These are phyloP conservation scores for Davidsoniella eucalypti DNA, from an alignment of 2,329 filamentous ascomycete genomes.

Conservation along the genomic window DNA sequence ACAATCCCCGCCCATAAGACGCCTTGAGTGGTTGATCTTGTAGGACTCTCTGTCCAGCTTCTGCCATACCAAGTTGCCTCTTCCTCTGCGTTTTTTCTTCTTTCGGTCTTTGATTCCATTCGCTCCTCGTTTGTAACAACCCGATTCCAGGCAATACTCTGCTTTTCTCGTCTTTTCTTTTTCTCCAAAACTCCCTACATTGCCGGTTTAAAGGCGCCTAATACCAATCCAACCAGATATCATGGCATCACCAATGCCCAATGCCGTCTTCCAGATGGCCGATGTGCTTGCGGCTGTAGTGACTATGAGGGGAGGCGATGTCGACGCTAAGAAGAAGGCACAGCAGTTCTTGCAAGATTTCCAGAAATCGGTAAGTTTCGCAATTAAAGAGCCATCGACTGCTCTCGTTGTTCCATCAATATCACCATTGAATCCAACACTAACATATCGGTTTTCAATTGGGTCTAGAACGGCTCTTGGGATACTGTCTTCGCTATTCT, in stretches of 20 bases:
- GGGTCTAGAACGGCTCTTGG: constrained; percentile 68
- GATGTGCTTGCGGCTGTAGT: constrained; percentile 71
- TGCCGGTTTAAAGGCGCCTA: neutral
- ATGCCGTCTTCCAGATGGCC: constrained; percentile 57
- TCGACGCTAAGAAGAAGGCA: constrained; percentile 71
- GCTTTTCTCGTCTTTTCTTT: neutral
- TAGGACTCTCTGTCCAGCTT: neutral
- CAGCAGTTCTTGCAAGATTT: constrained; percentile 87
- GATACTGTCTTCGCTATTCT: constrained; percentile 72
- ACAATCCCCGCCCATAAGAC: constrained; percentile 7
- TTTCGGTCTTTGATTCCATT: too few species aligned
- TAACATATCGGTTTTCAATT: constrained; percentile 9
- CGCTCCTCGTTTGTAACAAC: too few species aligned
- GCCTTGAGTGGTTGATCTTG: constrained; percentile 13
- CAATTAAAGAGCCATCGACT: neutral
- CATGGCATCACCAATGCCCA: constrained; percentile 9
- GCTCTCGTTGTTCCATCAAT: neutral
- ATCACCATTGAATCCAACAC: neutral
- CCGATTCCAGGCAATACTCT: too few species aligned
- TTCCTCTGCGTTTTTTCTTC: neutral
- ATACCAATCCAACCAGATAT: neutral
- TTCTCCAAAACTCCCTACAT: neutral
- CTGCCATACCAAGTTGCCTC: neutral
- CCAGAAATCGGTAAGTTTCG: constrained; percentile 71
- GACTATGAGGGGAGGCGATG: constrained; percentile 78